Conservation (phyloP, 2,329 filamentous ascomycete species). For the Ceratocystiopsis minuta region DNA sequence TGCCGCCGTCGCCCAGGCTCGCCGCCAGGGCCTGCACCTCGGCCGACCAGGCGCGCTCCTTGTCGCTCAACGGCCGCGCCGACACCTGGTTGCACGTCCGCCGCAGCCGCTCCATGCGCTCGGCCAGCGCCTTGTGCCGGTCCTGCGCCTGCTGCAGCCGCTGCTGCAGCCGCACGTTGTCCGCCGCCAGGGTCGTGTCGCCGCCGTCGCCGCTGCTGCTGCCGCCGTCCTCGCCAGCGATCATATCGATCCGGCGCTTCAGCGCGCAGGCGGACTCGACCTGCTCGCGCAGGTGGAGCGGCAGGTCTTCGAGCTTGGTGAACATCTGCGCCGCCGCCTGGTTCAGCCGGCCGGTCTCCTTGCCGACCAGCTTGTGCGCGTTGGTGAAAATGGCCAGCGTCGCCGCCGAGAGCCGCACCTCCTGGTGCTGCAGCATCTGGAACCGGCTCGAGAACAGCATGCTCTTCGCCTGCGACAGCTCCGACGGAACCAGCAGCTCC, state of each 20-base stretch:
- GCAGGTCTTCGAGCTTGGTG: conserved; percentile 48
- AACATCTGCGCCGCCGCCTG: conserved; percentile 57
- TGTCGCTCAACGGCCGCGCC: conserved; percentile 38
- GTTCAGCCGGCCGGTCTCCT: conserved; percentile 51
- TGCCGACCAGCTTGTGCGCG: conserved; percentile 51
- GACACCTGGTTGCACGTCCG: conserved; percentile 29
- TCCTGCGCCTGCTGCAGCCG: conserved; percentile 36
- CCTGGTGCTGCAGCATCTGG: conserved; percentile 42
- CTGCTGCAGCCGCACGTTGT: conserved; percentile 38
- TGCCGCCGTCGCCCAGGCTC: conserved; percentile 17
- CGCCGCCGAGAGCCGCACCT: conserved; percentile 50
- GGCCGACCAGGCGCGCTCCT: conserved; percentile 35
- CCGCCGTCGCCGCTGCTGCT: conserved; percentile 17
- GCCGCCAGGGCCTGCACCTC: conserved; percentile 22
- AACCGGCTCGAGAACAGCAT: conserved; percentile 40
- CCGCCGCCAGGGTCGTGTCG: conserved; percentile 14
- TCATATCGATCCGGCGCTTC: conserved; percentile 45
- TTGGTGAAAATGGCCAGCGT: conserved; percentile 56
- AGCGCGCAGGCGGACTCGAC: conserved; percentile 48
- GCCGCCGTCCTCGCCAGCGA: conserved; percentile 35
- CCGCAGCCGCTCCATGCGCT: conserved; percentile 41
- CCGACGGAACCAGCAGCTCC: conserved; percentile 8
- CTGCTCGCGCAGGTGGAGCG: conserved; percentile 49
- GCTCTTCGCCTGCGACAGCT: conserved; percentile 26
- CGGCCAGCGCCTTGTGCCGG: conserved; percentile 36